These are phyloP conservation scores for Celoporthe dispersa DNA, from an alignment of 2,329 filamentous ascomycete species.

Conservation along the genomic window DNA sequence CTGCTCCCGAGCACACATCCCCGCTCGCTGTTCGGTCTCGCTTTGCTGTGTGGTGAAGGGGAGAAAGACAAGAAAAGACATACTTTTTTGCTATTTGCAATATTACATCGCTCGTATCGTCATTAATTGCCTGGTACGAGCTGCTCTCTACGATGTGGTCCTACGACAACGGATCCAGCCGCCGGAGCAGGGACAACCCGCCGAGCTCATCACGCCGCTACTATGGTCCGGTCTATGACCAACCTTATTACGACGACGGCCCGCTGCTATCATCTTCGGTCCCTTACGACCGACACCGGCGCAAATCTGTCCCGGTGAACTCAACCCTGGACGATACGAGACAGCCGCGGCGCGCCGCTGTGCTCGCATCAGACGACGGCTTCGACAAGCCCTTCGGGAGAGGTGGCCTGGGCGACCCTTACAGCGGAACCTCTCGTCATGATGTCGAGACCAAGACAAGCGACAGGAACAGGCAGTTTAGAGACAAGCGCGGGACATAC, in stretches of 20 bases:
- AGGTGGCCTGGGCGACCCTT: constrained; percentile 1
- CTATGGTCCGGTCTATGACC: constrained; percentile 23
- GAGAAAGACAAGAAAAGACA: neutral
- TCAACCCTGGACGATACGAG: constrained; percentile 2
- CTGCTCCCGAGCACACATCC: neutral
- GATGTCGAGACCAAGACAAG: constrained; percentile 23
- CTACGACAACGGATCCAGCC: constrained; percentile 25
- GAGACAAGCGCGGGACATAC: constrained; percentile 22
- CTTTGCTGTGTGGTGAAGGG: neutral
- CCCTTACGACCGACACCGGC: constrained; percentile 23
- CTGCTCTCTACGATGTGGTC: constrained; percentile 17
- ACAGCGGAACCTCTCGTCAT: constrained; percentile 17
- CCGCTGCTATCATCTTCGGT: constrained; percentile 2
- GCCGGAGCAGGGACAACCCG: constrained; percentile 22
- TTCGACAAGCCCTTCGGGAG: constrained; percentile 9
- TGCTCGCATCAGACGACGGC: constrained; percentile 26
- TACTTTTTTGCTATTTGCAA: neutral
- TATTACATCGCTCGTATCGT: neutral
- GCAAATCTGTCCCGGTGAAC: constrained; percentile 21
- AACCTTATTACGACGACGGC: constrained; percentile 18
- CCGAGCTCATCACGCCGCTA: constrained; percentile 21
- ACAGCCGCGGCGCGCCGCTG: constrained; percentile 18
- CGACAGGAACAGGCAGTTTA: constrained; percentile 19
- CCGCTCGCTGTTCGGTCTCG: neutral
- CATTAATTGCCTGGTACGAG: neutral